Base-by-base conservation (phyloP, 306 rosid species). In the Fragaria ananassa region DNA sequence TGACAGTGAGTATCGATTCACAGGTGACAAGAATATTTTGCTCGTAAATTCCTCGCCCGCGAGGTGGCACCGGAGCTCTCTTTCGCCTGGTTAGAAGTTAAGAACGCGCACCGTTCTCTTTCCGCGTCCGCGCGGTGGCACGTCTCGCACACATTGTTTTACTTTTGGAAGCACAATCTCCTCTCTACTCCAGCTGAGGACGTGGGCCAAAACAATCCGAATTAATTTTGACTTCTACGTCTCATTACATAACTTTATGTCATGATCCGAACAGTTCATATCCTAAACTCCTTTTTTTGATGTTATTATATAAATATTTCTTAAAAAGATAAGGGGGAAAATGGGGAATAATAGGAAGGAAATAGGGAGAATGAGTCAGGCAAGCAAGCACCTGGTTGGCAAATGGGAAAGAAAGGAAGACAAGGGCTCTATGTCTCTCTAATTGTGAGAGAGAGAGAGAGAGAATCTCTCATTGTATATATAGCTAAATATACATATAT, bases 371-470 rank as follows among this genome's bases (percentile, higher is more conserved):
- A 45, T 82, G 76, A 81, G 77, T 83, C 79, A 84, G 89, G 9
- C 69, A 8, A 62, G 88, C 82, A 77, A 53, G 83, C 85, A 84
- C 37, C 65, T 25, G 80, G 85, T 72, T 86, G 84, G 81, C 85
- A 61, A 74, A 85, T 70, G 74, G 93, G 80, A 85, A 85, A 47
- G 78, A 69, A 74, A 75, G 60, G 72, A 75, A 79, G 60, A 51
- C 68, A 70, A 64, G 31, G 75, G 60, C 23, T 51, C 51, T 37
- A 47, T 72, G 66, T 35, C 75, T 71, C 64, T 71, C 53, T 21
- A 35, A 21, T 61, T 73, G 44, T 42, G 31, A 57, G 18, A 42
- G 41, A 60, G 54, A 70, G 25, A 76, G 72, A n/a, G 58, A 42
- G 68, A 69, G 44, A 74, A 80, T 68, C 71, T 80, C 21, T 42